A percentile compares a stretch with the other conserved stretches of the same genome.
Evolutionary conservation across 2,329 filamentous ascomycete species (phyloP).

Genomic region (Alternaria longipes): DNA sequence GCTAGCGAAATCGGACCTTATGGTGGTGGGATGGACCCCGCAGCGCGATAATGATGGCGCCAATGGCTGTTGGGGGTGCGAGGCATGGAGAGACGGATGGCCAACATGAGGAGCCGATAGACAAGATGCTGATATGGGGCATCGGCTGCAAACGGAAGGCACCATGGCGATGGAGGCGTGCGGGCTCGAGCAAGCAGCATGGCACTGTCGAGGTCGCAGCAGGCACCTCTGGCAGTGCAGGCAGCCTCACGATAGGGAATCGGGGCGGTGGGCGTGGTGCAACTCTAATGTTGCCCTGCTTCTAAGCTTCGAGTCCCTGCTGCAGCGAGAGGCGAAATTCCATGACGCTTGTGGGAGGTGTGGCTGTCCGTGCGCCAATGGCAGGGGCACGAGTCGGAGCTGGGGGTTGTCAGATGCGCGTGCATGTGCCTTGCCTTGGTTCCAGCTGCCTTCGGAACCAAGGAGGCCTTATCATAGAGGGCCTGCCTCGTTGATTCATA

Average conservation of each 20-base stretch:
- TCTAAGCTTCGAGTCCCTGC: constrained; percentile 17
- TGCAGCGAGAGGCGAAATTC: constrained; percentile 13
- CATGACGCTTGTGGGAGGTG: constrained; percentile 23
- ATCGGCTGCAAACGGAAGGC: constrained; percentile 43
- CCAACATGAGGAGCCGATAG: constrained; percentile 15
- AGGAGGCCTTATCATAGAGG: constrained; percentile 26
- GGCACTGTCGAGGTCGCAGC: not conserved
- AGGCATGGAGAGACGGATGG: constrained; percentile 42
- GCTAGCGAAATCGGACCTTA: constrained; percentile 43
- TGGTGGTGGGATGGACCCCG: constrained; percentile 32
- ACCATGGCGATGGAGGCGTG: constrained; percentile 5
- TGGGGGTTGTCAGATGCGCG: constrained; percentile 25
- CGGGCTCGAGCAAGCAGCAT: not conserved
- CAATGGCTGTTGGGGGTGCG: constrained; percentile 39
- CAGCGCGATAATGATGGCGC: constrained; percentile 46
- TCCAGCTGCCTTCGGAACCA: constrained; percentile 24
- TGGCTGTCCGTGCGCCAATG: constrained; percentile 25
- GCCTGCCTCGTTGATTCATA: constrained; percentile 3
- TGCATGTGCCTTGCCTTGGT: constrained; percentile 31
- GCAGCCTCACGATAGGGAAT: not conserved
- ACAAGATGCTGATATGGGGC: constrained; percentile 22
- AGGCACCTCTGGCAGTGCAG: not conserved
- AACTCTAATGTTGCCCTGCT: constrained; percentile 21
- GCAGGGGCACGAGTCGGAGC: constrained; percentile 27
- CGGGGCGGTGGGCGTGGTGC: not conserved